Conservation (phyloP, 768 basidiomycete species). For the Gelatoporia subvermispora region DNA sequence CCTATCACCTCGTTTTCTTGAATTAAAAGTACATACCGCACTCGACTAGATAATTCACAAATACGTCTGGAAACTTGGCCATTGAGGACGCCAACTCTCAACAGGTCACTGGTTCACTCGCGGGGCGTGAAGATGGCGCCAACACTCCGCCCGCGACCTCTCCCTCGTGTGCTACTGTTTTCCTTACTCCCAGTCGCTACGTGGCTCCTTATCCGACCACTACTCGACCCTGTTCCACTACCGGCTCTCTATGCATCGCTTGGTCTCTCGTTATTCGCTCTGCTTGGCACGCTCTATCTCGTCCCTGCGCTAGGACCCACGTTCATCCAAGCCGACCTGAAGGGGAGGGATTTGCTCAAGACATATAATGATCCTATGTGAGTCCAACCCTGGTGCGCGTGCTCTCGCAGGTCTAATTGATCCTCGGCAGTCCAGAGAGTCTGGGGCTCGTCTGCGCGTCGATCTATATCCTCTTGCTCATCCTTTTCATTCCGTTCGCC, state of each 20-base stretch:
- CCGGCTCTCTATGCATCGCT: constrained; percentile 74
- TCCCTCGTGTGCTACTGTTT: constrained; percentile 39
- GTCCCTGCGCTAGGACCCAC: constrained; percentile 80
- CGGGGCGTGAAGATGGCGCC: background rate
- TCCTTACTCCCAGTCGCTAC: constrained; percentile 61
- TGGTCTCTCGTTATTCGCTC: constrained; percentile 82
- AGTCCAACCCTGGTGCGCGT: constrained; percentile 20
- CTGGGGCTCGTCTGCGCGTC: constrained; percentile 87
- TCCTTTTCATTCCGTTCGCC: constrained; percentile 92
- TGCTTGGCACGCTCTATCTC: constrained; percentile 68
- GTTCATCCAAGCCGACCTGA: constrained; percentile 78
- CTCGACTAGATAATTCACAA: no score
- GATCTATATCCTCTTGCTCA: constrained; percentile 81
- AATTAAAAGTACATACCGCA: no score
- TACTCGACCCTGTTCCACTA: constrained; percentile 65
- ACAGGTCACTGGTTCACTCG: no score
- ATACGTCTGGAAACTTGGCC: no score
- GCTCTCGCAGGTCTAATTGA: background rate
- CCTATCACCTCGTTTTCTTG: no score
- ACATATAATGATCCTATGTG: constrained; percentile 68
- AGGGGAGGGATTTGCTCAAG: constrained; percentile 86
- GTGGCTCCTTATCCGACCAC: constrained; percentile 71
- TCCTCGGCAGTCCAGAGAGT: constrained; percentile 74
- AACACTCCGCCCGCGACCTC: constrained; percentile 15
- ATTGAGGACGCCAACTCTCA: no score